A percentile compares a stretch with the other conserved stretches of the same genome.
Evolutionary conservation across 2,329 filamentous ascomycete species (phyloP).

Genomic region (Verticillium longisporum): DNA sequence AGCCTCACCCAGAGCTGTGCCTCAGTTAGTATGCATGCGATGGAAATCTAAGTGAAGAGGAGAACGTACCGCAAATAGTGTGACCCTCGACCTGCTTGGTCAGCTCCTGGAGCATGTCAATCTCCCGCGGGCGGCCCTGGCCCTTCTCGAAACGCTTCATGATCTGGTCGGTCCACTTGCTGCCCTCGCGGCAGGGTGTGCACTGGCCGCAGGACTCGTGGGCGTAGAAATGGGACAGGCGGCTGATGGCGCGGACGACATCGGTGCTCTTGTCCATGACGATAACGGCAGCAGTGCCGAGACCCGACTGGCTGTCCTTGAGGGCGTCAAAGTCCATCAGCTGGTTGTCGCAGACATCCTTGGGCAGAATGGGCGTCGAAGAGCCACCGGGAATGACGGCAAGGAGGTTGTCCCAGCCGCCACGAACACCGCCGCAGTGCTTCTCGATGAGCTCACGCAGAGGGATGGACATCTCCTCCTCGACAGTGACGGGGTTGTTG

Average conservation of each 20-base stretch:
- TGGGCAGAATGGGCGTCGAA: constrained; percentile 92
- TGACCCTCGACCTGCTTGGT: constrained; percentile 99
- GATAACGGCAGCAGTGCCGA: constrained; percentile 94
- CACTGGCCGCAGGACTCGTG: constrained; percentile 98
- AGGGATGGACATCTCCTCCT: constrained; percentile 99
- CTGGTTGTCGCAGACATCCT: constrained; percentile 84
- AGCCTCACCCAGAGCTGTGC: constrained; percentile 78
- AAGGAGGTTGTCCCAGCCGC: constrained; percentile 95
- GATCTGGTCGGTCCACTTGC: constrained; percentile 99
- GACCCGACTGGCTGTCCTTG: constrained; percentile 95
- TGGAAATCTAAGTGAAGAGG: neutral
- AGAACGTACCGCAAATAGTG: constrained; percentile 81
- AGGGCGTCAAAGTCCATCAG: constrained; percentile 98
- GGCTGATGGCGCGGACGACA: constrained; percentile 87
- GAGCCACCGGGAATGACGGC: constrained; percentile 95
- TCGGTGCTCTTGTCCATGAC: constrained; percentile 99
- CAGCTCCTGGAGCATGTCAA: constrained; percentile 98
- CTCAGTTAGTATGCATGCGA: constrained; percentile 18
- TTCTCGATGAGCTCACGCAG: constrained; percentile 94
- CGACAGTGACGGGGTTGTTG: constrained; percentile 96
- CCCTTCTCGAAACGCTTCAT: constrained; percentile 95
- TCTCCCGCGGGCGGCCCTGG: constrained; percentile 81
- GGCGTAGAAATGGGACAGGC: constrained; percentile 94
- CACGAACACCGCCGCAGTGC: constrained; percentile 93
- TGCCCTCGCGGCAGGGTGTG: constrained; percentile 98